These are phyloP conservation scores for Schizopora paradoxa DNA, from an alignment of 1,284 basidiomycete genomes.

Conservation along the genomic window DNA sequence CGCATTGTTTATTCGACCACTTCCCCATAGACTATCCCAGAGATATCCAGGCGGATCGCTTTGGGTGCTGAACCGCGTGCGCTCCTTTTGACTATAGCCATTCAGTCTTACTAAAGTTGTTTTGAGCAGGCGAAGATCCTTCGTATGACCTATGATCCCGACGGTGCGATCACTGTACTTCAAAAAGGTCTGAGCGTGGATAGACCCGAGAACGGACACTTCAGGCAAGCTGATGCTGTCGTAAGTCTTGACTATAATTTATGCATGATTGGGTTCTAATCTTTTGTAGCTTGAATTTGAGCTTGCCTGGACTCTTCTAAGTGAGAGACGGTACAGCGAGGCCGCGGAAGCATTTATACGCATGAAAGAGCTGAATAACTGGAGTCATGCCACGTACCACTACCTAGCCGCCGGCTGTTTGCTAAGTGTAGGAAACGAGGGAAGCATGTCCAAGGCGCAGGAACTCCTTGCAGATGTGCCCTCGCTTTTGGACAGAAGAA, in stretches of 20 bases:
- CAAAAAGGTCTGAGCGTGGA: constrained; percentile 51
- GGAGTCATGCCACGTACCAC: constrained; percentile 74
- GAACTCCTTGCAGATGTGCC: constrained; percentile 59
- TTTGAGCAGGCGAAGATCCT: constrained; percentile 59
- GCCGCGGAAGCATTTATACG: constrained; percentile 60
- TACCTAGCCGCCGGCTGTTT: constrained; percentile 70
- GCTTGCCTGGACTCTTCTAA: constrained; percentile 68
- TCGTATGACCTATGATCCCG: constrained; percentile 60
- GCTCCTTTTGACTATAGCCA: neutral
- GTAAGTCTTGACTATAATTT: constrained; percentile 32
- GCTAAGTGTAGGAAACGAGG: constrained; percentile 52
- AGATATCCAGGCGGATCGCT: constrained; percentile 64
- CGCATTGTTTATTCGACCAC: constrained; percentile 3
- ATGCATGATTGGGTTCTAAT: constrained; percentile 1
- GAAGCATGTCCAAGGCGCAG: constrained; percentile 49
- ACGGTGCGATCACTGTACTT: constrained; percentile 58
- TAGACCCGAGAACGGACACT: constrained; percentile 44
- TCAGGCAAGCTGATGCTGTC: constrained; percentile 67
- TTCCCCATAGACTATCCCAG: constrained; percentile 37
- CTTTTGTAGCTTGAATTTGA: constrained; percentile 64
- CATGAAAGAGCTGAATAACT: constrained; percentile 62
- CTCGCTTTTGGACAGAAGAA: constrained; percentile 49
- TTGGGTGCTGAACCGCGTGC: constrained; percentile 69
- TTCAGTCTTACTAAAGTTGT: neutral
- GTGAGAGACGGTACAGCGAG: constrained; percentile 59